These are phyloP conservation scores for Polyporus tsugae DNA, from an alignment of 1,284 basidiomycete genomes.

Conservation along the genomic window DNA sequence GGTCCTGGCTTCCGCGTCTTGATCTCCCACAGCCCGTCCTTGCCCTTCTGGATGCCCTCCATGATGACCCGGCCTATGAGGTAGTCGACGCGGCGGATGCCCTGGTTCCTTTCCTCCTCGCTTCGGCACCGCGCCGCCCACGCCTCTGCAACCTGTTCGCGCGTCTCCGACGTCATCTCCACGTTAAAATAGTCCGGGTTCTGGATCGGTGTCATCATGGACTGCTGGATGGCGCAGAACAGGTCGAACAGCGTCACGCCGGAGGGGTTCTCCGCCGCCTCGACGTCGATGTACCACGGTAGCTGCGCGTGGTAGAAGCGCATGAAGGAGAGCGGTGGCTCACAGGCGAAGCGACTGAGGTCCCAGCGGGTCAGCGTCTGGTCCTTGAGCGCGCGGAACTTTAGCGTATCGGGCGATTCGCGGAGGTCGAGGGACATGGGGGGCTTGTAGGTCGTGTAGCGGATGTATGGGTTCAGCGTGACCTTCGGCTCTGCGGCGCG, in stretches of 20 bases:
- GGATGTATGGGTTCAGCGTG: slow-evolving; percentile 46
- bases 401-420: slow-evolving; percentile 40
- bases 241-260: slow-evolving; percentile 66
- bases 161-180: slow-evolving; percentile 40
- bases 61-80: slow-evolving; percentile 41
- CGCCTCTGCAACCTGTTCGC: slow-evolving; percentile 37
- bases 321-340: slow-evolving; percentile 54
- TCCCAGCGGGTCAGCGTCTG: slow-evolving; percentile 48
- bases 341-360: slow-evolving; percentile 52
- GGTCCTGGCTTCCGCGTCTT: slow-evolving; percentile 37
- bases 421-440: slow-evolving; percentile 49
- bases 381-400: slow-evolving; percentile 49
- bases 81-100: slow-evolving; percentile 43
- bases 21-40: slow-evolving; percentile 44
- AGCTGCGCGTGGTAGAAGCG: slow-evolving; percentile 57
- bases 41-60: slow-evolving; percentile 42
- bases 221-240: slow-evolving; percentile 47
- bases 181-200: slow-evolving; percentile 42
- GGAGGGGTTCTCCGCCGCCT: slow-evolving; percentile 49
- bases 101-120: slow-evolving; percentile 35
- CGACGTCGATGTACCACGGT: slow-evolving; percentile 67
- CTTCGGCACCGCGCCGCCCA: slow-evolving; percentile 36
- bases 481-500: slow-evolving; percentile 30
- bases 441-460: slow-evolving; percentile 40
- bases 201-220: slow-evolving; percentile 40